These are phyloP conservation scores for Styphnolobium japonicum DNA, from an alignment of 306 rosid genomes.

Conservation along the genomic window DNA sequence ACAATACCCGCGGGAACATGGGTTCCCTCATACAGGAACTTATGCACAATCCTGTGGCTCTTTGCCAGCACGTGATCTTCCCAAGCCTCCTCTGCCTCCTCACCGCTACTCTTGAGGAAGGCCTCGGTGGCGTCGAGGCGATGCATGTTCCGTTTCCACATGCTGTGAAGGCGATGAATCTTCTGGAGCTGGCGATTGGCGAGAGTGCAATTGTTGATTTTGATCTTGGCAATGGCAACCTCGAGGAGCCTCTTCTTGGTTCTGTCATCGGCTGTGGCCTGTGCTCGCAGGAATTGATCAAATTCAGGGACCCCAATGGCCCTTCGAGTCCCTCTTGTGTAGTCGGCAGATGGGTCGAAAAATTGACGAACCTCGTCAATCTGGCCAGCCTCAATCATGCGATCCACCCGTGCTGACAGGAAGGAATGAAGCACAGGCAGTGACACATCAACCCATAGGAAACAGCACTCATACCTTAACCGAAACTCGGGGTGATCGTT, in stretches of 20 bases:
- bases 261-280: background rate
- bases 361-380: conserved; percentile 26
- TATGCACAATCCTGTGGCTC: conserved; percentile 15
- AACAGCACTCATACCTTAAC: conserved; percentile 28
- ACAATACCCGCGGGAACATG: background rate
- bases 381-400: conserved; percentile 38
- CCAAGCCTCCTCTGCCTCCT: conserved; percentile 31
- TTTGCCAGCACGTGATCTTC: conserved; percentile 29
- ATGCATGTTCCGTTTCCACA: conserved; percentile 40
- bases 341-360: conserved; percentile 12
- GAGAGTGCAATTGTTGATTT: conserved; percentile 34
- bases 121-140: conserved; percentile 43
- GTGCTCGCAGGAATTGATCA: conserved; percentile 16
- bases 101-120: background rate
- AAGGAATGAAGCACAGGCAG: conserved; percentile 36
- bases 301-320: conserved; percentile 51
- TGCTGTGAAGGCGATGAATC: conserved; percentile 31
- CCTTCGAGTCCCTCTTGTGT: conserved; percentile 30
- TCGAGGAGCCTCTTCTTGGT: conserved; percentile 21
- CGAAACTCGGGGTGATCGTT: conserved; percentile 27
- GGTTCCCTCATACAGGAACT: conserved; percentile 28
- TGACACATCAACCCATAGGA: conserved; percentile 43
- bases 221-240: conserved; percentile 30
- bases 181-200: conserved; percentile 34
- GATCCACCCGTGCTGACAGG: conserved; percentile 33